Evolutionary conservation across 306 rosid genomes (phyloP).

Genomic region (Senna siamea): DNA sequence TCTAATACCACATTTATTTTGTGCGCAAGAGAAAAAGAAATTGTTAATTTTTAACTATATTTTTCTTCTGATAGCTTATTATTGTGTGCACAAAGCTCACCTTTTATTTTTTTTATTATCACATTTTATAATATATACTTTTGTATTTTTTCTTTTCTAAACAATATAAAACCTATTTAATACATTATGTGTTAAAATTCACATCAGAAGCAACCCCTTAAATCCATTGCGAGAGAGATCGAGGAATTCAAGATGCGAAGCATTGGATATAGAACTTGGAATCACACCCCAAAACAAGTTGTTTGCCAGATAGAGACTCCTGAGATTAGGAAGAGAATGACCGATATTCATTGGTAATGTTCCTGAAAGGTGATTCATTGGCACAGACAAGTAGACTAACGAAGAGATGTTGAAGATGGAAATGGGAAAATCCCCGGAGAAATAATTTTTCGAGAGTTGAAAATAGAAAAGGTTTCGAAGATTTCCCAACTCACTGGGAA

Average conservation of each 20-base stretch:
- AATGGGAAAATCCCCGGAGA: constrained; percentile 47
- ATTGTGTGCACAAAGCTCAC: no score
- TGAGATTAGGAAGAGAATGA: constrained; percentile 32
- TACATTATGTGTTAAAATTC: no score
- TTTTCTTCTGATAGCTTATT: no score
- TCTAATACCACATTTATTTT: no score
- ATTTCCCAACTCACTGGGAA: constrained; percentile 44
- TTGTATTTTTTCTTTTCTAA: no score
- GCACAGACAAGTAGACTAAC: constrained; percentile 35
- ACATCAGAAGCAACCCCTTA: constrained; percentile 36
- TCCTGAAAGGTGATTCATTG: constrained; percentile 38
- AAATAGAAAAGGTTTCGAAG: constrained; percentile 30
- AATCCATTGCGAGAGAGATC: constrained; percentile 43
- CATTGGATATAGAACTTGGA: constrained; percentile 49
- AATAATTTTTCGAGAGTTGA: constrained; percentile 41
- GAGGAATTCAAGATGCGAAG: constrained; percentile 32
- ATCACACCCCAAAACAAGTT: constrained; percentile 43
- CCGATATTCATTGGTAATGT: constrained; percentile 38
- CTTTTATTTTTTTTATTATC: no score
- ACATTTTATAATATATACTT: no score
- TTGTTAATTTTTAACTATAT: no score
- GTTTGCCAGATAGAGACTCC: constrained; percentile 17
- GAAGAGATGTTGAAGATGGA: constrained; percentile 45
- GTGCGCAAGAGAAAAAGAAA: no score
- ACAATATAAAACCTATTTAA: no score